Base-by-base conservation (phyloP, 306 rosid genomes). In the Glycine tomentella region DNA sequence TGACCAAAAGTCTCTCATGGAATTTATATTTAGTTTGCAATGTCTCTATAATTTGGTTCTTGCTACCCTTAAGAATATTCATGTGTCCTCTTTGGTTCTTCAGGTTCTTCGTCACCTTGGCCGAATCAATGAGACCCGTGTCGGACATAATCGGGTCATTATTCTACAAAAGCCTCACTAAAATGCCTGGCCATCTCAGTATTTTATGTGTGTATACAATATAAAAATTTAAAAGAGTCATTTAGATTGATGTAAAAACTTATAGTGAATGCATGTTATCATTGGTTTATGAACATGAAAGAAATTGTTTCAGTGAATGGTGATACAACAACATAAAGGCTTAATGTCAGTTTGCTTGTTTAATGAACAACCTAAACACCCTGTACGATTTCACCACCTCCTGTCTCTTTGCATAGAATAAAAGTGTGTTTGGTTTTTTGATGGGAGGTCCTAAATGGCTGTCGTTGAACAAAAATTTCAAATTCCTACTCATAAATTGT, bases 51-150 rank as follows among this genome's bases (percentile, higher is more conserved):
- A 50, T 36, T 9, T 16, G 64, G 49, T 36, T 33, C 7, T 52
- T 14, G 7, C 51, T 36, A 40, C 38, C 31, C 57, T 66, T 36
- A 67, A 67, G 67, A 53, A 53, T 53, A n/a, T 69, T 34, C 25
- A 45, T 3, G 69, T 62, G 9, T 62, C 68, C 2, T 57, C 53
- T 4, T 38, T 76, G 85, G 40, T 64, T 77, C n/a, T 56, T 55
- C 90, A 95, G 99, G 99, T 95, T 80, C 95, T 95, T 81, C 97
- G 95, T 64, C 99, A 95, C 88, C 95, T 95, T 56, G 97, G 99
- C 20, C 97, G 97, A 33, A 84, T 93, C 72, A 95, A 74, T 17
- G 99, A 95, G 87, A 84, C 91, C 85, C 93, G 97, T 42, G 75
- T 91, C 38, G 97, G 98, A 34, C 93, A 88, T 87, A 90, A 93